Base-by-base conservation (phyloP, 2,329 filamentous ascomycete genomes). In the Fusarium sp. region DNA sequence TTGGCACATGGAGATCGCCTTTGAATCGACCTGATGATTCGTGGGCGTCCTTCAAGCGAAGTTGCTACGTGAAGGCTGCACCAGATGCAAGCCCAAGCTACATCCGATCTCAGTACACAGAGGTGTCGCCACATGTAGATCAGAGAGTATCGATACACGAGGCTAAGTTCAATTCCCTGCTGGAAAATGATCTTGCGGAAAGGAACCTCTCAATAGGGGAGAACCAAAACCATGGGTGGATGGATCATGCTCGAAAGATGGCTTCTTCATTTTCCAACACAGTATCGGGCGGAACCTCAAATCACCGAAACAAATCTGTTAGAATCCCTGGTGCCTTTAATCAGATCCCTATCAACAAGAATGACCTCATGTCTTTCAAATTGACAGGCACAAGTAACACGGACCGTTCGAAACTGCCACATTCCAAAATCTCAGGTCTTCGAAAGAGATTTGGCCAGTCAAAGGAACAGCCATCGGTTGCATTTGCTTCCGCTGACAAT, bases 211-310 rank as follows among this genome's bases (percentile, higher is more conserved):
- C 31, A 26, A 18, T 30, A 3, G 41, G 62, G 19, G 58, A 54
- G 6, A 58, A 25, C 9, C 48, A 45, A 2, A 57, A 58, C 31
- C 61, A 65, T 19, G 60, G 56, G 16, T 74, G 72, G 72, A 44
- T 66, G 19, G 55, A 66, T 34, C 74, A 72, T 51, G 72, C 72
- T 57, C 66, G 52, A 39, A 75, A 71, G 30, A 74, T 74, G 60
- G 72, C 70, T 25, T 72, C 64, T 50, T 70, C 72, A 6, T 45
- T 74, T 19, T 68, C 72, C 18, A 66, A 67, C 12, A 65, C 72
- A 21, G 46, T 52, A 12, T 61, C 65, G 19, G 53, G 18, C 6
- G 56, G 56, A 37, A 58, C 46, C 8, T 34, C 51, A 43, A 58
- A 26, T 14, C 19, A 42, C 9, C 50, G 49, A 26, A 57, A 46